These are phyloP conservation scores for Antarctomyces pellizariae DNA, from an alignment of 495 filamentous ascomycete species.

Conservation along the genomic window DNA sequence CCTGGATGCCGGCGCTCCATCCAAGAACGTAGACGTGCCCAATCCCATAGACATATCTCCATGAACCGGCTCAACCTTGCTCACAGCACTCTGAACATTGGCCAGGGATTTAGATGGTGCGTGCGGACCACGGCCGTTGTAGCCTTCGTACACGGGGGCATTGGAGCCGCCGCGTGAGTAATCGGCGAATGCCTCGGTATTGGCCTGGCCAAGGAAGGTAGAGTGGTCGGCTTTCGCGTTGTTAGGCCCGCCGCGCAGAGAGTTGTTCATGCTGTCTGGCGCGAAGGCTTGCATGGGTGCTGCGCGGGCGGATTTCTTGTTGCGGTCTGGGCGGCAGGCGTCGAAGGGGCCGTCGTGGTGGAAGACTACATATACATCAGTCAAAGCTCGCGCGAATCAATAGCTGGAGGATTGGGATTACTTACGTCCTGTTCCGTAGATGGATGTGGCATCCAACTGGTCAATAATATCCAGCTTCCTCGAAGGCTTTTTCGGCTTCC, in stretches of 20 bases:
- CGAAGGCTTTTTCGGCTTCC: constrained; percentile 27
- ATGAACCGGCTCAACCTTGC: constrained; percentile 43
- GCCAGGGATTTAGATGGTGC: constrained; percentile 17
- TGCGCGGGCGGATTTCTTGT: constrained; percentile 56
- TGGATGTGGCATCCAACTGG: constrained; percentile 88
- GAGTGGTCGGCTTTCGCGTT: constrained; percentile 65
- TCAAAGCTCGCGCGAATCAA: constrained; percentile 1
- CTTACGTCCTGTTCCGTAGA: constrained; percentile 87
- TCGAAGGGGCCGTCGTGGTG: constrained; percentile 98
- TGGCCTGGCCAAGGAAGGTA: constrained; percentile 53
- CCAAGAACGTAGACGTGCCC: constrained; percentile 87
- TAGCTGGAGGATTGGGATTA: too few species aligned
- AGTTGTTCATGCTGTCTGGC: constrained; percentile 74
- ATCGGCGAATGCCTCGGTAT: constrained; percentile 69
- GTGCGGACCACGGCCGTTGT: constrained; percentile 13
- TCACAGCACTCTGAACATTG: constrained; percentile 24
- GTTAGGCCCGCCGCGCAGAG: constrained; percentile 69
- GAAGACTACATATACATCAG: constrained; percentile 45
- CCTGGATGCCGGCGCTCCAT: constrained; percentile 75
- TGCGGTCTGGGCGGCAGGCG: constrained; percentile 88
- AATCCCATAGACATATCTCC: constrained; percentile 67
- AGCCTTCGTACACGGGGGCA: constrained; percentile 11
- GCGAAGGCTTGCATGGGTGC: constrained; percentile 97
- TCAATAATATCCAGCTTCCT: constrained; percentile 82
- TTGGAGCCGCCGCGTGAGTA: constrained; percentile 25